Base-by-base conservation (phyloP, 345 rosid species). In the Adansonia digitata region DNA sequence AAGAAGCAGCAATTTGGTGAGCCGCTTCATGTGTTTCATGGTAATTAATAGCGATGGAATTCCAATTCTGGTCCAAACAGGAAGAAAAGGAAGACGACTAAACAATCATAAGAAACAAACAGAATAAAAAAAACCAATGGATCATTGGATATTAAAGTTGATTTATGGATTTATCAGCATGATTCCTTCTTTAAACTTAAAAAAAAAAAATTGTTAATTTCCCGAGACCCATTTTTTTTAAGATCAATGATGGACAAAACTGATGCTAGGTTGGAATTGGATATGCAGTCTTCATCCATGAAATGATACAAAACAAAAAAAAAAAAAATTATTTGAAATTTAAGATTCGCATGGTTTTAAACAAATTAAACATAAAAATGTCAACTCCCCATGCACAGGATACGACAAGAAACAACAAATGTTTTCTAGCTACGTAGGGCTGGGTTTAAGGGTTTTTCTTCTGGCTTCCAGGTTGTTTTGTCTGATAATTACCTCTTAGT, bases 341-440 rank as follows among this genome's bases (percentile, higher is more conserved):
- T n/a, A n/a, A n/a, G 86, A 84, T 84, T 84, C 86, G 51, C 52
- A 13, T 31, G 20, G 46, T 35, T 20, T 72, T 74, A 76, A 73
- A 74, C 51, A 81, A 69, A 29, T 20, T 0, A 53, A 29, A 75
- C n/a, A n/a, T n/a, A n/a, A n/a, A n/a, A 75, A 74, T 78, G 87
- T 85, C 85, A 82, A 82, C 85, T 72, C 82, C 84, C 72, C 81
- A 74, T 73, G 87, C 80, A 77, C 20, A 70, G 53, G 72, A 79
- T 71, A 69, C 37, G 80, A 79, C 83, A 75, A 71, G 63, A 27
- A 65, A 69, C 20, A 39, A 70, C n/a, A n/a, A n/a, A n/a, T n/a
- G n/a, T n/a, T n/a, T n/a, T n/a, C n/a, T n/a, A n/a, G n/a, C n/a
- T n/a, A n/a, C n/a, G n/a, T n/a, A n/a, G n/a, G n/a, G n/a, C n/a